phyloP scores from a whole-genome alignment of 179 eudicot species.

The Gypsophila paniculata region DNA sequence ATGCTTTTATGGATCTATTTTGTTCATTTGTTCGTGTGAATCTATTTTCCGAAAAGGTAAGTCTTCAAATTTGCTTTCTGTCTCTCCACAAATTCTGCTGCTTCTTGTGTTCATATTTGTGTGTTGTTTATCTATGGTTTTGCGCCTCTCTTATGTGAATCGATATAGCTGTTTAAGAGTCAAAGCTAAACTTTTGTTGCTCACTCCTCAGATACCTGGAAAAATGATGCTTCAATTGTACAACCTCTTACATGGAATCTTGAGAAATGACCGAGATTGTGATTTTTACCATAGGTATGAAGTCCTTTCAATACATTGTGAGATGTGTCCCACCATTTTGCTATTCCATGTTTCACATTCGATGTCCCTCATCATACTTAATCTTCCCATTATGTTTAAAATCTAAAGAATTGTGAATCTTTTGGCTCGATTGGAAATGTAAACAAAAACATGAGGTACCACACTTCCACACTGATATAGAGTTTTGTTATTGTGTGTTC shows the following conservation, averaged over 20 bases:
- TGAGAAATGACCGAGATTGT: conserved; percentile 86
- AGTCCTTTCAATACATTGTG: background rate
- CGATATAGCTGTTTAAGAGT: conserved; percentile 11
- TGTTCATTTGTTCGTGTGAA: conserved; percentile 94
- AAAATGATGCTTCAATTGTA: conserved; percentile 94
- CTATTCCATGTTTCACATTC: background rate
- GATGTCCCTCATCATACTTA: background rate
- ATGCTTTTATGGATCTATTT: conserved; percentile 97
- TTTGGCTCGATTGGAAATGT: background rate
- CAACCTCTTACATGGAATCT: conserved; percentile 83
- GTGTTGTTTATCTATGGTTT: background rate
- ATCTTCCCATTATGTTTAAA: background rate
- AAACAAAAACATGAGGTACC: background rate
- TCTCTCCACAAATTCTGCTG: background rate
- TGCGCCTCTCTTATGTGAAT: background rate
- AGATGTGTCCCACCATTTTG: background rate
- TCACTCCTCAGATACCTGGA: conserved; percentile 70
- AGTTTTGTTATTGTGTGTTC: background rate
- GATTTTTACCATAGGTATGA: conserved; percentile 89
- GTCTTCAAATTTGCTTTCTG: conserved; percentile 19
- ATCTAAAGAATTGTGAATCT: background rate
- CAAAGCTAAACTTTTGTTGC: conserved; percentile 22
- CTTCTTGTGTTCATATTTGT: background rate
- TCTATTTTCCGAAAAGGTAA: conserved; percentile 86
- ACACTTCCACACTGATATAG: background rate